phyloP scores from a whole-genome alignment of 1,139 yeast species.

The Magnusiomyces ingens region DNA sequence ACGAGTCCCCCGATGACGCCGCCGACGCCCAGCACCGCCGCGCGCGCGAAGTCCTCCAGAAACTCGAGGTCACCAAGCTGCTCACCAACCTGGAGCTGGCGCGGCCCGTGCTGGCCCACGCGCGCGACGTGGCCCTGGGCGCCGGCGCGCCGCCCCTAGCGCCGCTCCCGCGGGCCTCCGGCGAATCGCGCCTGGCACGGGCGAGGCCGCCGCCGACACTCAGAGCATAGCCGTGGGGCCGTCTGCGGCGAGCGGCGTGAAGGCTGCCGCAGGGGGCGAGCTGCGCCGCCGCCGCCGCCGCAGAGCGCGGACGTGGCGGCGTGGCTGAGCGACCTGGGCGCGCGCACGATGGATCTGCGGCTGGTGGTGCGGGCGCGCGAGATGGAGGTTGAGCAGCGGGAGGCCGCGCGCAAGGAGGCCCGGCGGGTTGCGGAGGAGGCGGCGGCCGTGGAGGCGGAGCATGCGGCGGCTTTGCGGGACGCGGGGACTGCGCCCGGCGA shows the following conservation, averaged over 20 bases:
- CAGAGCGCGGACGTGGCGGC: neutral
- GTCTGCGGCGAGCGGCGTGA: no score
- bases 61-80: slow-evolving; percentile 5
- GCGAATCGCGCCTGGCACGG: no score
- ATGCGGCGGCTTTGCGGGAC: neutral
- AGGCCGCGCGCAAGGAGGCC: slow-evolving; percentile 51
- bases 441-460: slow-evolving; percentile 25
- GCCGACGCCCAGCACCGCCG: neutral
- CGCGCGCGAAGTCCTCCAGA: neutral
- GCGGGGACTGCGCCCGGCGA: neutral
- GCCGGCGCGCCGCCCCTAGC: neutral
- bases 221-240: no score
- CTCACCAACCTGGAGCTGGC: slow-evolving; percentile 3
- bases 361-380: slow-evolving; percentile 4
- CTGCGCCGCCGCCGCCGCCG: no score
- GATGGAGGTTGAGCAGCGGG: slow-evolving; percentile 15
- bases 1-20: neutral
- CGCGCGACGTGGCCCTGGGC: neutral
- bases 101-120: neutral
- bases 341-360: slow-evolving; percentile 6
- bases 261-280: no score
- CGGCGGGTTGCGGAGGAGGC: slow-evolving; percentile 38
- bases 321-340: neutral
- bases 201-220: no score
- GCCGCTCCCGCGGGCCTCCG: no score